Evolutionary conservation across 179 eudicot genomes (phyloP).

Genomic region (Silene noctiflora): DNA sequence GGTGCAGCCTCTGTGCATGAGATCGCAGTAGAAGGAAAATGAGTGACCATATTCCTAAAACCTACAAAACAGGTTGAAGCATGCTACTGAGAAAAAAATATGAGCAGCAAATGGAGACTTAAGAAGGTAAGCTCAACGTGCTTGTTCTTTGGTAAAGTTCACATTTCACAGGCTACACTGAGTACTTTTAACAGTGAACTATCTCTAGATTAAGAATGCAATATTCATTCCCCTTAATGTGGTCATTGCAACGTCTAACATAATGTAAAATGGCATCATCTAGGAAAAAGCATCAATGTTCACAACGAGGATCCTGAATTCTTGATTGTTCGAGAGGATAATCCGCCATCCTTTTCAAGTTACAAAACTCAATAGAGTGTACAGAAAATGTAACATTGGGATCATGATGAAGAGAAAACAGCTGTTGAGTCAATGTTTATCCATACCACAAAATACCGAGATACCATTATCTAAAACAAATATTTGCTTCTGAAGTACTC

Average conservation of each 20-base stretch:
- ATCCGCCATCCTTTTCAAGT: neutral
- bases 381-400: neutral
- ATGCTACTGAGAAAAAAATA: neutral
- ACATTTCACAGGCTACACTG: neutral
- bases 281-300: constrained; percentile 1
- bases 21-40: constrained; percentile 54
- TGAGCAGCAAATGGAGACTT: neutral
- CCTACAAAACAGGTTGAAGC: neutral
- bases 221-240: neutral
- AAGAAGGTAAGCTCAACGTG: neutral
- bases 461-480: neutral
- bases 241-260: neutral
- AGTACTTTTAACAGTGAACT: too few species aligned
- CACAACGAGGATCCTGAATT: neutral
- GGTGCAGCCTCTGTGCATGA: constrained; percentile 49
- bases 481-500: neutral
- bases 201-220: too few species aligned
- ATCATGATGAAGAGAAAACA: neutral
- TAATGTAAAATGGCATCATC: neutral
- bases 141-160: neutral
- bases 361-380: neutral
- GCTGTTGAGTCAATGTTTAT: neutral
- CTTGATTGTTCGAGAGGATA: neutral
- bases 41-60: constrained; percentile 42
- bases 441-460: neutral